Evolutionary conservation across 768 basidiomycete species (phyloP), one percentile per base, ranked within the genome.

Genomic region (Agaricus bisporus): DNA sequence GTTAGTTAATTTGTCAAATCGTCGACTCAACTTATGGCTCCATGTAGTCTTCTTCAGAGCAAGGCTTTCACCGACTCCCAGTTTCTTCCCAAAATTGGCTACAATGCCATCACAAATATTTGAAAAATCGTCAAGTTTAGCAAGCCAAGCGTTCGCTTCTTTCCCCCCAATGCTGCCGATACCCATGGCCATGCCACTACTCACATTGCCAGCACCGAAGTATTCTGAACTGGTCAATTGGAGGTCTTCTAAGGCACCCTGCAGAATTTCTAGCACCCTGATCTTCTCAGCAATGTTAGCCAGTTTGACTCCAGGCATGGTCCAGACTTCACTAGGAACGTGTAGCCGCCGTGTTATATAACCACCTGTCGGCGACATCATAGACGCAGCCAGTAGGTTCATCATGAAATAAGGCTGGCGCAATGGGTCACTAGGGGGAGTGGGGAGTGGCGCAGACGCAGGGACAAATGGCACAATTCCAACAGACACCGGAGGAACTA

Each of bases 381-480:
- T 95, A 25, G 91, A 91, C 48, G 74, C 80, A 56, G 83, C 77
- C 36, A 95, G 72, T 20, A 91, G 78, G 56, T 75, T 73, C 91
- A 95, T 94, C 79, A 95, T 79, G 65, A 93, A 87, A 64, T 94
- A 95, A 9, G 93, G 93, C 61, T 92, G 86, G 41, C 89, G 78
- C 46, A 90, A 72, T 20, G 85, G 75, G 60, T 92, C 88, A 5
- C 73, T 70, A 5, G 91, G 91, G 20, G 88, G 77, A 14, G 75
- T 67, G 2, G 86, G 82, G 5, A 91, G 91, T 36, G 91, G 75
- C 3, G 90, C 88, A 2, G 91, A 91, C 41, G 76, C 78, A 5
- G 91, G 91, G 2, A 87, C 86, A 86, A 73, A 60, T 79, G 83
- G 32, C 47, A 51, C 26, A 41, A 55, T 12, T 35, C 41, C 73